Evolutionary conservation across 148 eudicot species (phyloP).

Genomic region (Linanthus parryae): DNA sequence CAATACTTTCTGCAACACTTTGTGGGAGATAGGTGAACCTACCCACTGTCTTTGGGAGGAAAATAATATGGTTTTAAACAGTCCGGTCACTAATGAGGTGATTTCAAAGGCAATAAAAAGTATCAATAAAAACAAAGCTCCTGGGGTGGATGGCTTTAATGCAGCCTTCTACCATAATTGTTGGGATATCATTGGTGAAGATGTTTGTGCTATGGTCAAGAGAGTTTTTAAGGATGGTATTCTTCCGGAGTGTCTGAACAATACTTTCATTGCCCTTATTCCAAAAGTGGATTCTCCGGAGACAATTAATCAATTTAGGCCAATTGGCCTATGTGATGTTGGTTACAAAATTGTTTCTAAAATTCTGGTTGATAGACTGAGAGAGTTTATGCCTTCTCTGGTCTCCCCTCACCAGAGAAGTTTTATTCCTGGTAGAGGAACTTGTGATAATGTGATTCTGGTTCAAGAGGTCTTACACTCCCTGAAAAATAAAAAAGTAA

Average conservation of each 20-base stretch:
- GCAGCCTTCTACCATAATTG: neutral
- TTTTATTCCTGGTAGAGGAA: neutral
- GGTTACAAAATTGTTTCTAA: neutral
- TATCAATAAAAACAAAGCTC: neutral
- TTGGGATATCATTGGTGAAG: neutral
- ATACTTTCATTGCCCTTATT: neutral
- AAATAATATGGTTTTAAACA: neutral
- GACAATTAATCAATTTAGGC: neutral
- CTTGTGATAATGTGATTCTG: constrained; percentile 3
- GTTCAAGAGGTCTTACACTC: neutral
- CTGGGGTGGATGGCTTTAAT: neutral
- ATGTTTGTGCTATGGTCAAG: neutral
- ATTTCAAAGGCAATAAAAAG: neutral
- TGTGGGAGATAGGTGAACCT: neutral
- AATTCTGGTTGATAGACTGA: neutral
- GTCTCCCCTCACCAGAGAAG: constrained; percentile 2
- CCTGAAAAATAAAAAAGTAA: neutral
- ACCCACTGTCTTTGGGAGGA: neutral
- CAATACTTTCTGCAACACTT: neutral
- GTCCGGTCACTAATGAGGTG: neutral
- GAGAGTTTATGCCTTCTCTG: neutral
- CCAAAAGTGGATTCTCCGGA: neutral
- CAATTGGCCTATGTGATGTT: neutral
- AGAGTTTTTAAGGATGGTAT: neutral
- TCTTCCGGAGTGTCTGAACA: neutral